Percentiles rank a stretch among this genome's conserved stretches.
phyloP scores from a whole-genome alignment of 2,329 filamentous ascomycete genomes.

The Alternaria dauci region DNA sequence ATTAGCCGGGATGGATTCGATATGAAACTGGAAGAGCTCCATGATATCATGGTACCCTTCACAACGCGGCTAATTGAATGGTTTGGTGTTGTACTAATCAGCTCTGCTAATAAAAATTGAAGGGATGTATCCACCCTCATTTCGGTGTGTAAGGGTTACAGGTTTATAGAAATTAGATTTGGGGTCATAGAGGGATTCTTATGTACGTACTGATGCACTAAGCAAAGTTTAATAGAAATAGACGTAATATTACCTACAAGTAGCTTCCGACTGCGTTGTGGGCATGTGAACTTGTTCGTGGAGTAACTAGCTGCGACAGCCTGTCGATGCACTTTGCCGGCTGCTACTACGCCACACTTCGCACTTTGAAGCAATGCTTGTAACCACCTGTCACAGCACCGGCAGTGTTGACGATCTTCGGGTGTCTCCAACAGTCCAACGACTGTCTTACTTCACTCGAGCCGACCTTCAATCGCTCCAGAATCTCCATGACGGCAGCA shows the following conservation, averaged over 20 bases:
- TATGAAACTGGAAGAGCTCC: not conserved
- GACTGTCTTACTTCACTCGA: slow-evolving; percentile 13
- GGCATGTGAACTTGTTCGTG: not conserved
- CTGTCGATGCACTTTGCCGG: too few relatives aligned
- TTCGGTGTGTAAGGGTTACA: not conserved
- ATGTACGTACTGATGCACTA: not conserved
- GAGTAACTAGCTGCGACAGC: not conserved
- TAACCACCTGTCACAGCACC: not conserved
- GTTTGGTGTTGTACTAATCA: not conserved
- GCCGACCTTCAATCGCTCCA: slow-evolving; percentile 56
- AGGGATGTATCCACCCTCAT: not conserved
- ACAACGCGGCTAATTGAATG: not conserved
- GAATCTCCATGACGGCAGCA: slow-evolving; percentile 55
- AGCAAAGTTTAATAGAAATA: not conserved
- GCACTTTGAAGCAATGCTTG: not conserved
- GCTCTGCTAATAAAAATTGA: too few relatives aligned
- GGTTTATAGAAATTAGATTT: not conserved
- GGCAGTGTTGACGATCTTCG: not conserved
- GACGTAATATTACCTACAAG: not conserved
- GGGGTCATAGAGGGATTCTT: not conserved
- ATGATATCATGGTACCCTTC: not conserved
- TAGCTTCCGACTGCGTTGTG: not conserved
- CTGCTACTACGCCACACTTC: not conserved
- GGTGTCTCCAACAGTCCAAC: not conserved
- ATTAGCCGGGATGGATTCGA: not conserved